These are phyloP conservation scores for Globisporangium parvum DNA, from an alignment of 352 stramenopile species.

Conservation along the genomic window DNA sequence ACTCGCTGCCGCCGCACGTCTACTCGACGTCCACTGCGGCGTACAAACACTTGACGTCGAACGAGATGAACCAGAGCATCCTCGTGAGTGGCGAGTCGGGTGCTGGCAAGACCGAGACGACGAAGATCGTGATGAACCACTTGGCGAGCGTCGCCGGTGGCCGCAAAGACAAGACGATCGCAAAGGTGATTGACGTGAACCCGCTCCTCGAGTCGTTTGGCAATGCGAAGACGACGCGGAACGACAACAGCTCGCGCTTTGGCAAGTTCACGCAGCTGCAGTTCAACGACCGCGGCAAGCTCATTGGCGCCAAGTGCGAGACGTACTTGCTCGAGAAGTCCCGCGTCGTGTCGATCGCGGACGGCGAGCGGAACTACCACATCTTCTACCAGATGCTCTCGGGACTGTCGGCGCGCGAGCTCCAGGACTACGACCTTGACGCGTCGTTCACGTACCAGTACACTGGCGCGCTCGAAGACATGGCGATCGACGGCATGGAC, in stretches of 20 bases:
- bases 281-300: slow-evolving; percentile 71
- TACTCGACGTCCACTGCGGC: slow-evolving; percentile 83
- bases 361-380: slow-evolving; percentile 97
- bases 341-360: slow-evolving; percentile 91
- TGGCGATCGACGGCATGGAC: slow-evolving; percentile 81
- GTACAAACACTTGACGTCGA: slow-evolving; percentile 80
- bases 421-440: slow-evolving; percentile 61
- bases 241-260: slow-evolving; percentile 91
- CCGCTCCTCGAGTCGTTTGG: slow-evolving; percentile 92
- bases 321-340: slow-evolving; percentile 97
- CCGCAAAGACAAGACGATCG: slow-evolving; percentile 85
- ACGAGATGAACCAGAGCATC: slow-evolving; percentile 83
- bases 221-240: slow-evolving; percentile 92
- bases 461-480: slow-evolving; percentile 60
- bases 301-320: slow-evolving; percentile 85
- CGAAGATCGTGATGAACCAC: slow-evolving; percentile 93
- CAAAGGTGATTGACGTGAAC: slow-evolving; percentile 90
- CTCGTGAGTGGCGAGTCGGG: slow-evolving; percentile 84
- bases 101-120: slow-evolving; percentile 96
- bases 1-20: slow-evolving; percentile 71
- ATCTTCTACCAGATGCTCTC: slow-evolving; percentile 95
- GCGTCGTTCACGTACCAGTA: slow-evolving; percentile 66
- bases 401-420: slow-evolving; percentile 47
- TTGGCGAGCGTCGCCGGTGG: slow-evolving; percentile 76
- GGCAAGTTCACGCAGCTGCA: slow-evolving; percentile 90